phyloP scores from a whole-genome alignment of 2,329 filamentous ascomycete species.

The Aspergillus spinulosporus region DNA sequence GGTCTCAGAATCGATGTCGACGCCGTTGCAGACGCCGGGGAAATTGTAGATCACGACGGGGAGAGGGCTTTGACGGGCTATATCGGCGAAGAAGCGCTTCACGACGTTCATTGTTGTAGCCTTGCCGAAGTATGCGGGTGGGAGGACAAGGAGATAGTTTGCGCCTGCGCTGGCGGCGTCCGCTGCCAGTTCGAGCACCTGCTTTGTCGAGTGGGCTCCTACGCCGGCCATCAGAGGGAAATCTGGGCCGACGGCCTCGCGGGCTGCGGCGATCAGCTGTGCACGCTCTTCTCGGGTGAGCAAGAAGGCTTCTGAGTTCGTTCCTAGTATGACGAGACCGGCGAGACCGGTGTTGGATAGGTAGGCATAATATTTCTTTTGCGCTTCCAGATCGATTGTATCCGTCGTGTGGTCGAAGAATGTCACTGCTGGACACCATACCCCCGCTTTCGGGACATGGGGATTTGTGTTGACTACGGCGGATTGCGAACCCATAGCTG shows the following conservation, averaged over 20 bases:
- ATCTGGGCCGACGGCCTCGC: slow-evolving; percentile 52
- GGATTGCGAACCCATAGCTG: slow-evolving; percentile 19
- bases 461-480: slow-evolving; percentile 19
- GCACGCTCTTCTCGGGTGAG: slow-evolving; percentile 60
- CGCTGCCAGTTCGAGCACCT: slow-evolving; percentile 60
- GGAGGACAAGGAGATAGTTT: slow-evolving; percentile 62
- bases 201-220: slow-evolving; percentile 63
- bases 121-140: slow-evolving; percentile 66
- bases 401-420: slow-evolving; percentile 55
- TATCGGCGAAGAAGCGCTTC: slow-evolving; percentile 59
- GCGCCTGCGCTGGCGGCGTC: slow-evolving; percentile 63
- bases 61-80: slow-evolving; percentile 54
- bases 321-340: slow-evolving; percentile 57
- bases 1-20: slow-evolving; percentile 66
- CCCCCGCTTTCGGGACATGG: slow-evolving; percentile 35
- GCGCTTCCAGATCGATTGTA: slow-evolving; percentile 49
- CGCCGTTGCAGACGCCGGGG: slow-evolving; percentile 66
- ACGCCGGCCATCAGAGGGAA: slow-evolving; percentile 65
- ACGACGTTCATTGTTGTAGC: slow-evolving; percentile 59
- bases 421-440: slow-evolving; percentile 57
- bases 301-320: slow-evolving; percentile 59
- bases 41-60: slow-evolving; percentile 69
- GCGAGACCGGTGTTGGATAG: slow-evolving; percentile 53
- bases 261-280: slow-evolving; percentile 58
- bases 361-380: slow-evolving; percentile 55